These are phyloP conservation scores for Tulasnella sp. DNA, from an alignment of 768 basidiomycete genomes.

Conservation along the genomic window DNA sequence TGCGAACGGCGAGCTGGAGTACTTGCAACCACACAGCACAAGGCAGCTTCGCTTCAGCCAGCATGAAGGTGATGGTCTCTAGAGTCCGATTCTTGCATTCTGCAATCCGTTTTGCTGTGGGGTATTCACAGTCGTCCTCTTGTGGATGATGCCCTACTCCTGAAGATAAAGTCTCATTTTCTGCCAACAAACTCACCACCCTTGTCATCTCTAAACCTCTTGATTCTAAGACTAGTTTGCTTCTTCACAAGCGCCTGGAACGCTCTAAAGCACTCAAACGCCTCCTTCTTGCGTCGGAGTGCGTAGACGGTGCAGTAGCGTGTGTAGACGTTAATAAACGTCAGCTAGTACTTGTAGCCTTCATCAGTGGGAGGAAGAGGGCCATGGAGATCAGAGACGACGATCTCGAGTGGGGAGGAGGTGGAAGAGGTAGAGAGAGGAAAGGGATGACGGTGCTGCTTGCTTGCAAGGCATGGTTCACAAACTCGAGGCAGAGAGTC, in stretches of 20 bases:
- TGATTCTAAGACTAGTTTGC: constrained; percentile 2
- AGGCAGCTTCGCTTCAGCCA: constrained; percentile 10
- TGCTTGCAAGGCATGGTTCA: constrained; percentile 11
- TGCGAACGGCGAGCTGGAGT: background rate
- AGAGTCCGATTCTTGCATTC: constrained; percentile 15
- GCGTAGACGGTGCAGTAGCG: background rate
- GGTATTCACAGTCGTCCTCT: constrained; percentile 12
- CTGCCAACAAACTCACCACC: constrained; percentile 18
- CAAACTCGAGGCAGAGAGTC: background rate
- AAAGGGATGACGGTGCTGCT: constrained; percentile 10
- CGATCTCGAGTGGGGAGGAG: background rate
- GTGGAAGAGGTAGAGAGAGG: background rate
- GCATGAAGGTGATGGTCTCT: background rate
- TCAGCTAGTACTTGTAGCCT: constrained; percentile 15
- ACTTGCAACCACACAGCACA: constrained; percentile 10
- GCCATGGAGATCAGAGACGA: constrained; percentile 15
- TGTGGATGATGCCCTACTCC: constrained; percentile 12
- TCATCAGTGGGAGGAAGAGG: background rate
- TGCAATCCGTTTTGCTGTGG: constrained; percentile 18
- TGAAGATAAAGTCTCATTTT: background rate
- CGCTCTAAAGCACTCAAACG: constrained; percentile 10
- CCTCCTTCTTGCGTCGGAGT: constrained; percentile 7
- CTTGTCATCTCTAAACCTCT: constrained; percentile 11
- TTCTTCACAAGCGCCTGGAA: constrained; percentile 9
- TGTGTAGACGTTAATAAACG: constrained; percentile 13